Conservation (phyloP, 1,284 basidiomycete species). For the Crucibulum parvulum region DNA sequence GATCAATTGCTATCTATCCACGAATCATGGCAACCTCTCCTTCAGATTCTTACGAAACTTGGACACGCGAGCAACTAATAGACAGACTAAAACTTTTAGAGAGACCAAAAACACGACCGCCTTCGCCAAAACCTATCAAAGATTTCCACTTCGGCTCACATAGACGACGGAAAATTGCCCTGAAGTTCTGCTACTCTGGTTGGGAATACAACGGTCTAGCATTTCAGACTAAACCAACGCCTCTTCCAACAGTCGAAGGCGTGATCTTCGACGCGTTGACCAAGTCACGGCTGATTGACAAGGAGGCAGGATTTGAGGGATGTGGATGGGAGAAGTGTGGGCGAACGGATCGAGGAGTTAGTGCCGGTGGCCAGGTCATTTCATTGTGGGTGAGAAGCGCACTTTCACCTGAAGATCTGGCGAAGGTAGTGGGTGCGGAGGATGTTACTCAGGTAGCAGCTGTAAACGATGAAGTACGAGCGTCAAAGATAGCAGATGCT, state of each 20-base stretch:
- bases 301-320: constrained; percentile 77
- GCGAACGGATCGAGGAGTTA: constrained; percentile 94
- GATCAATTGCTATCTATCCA: too few relatives aligned
- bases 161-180: constrained; percentile 86
- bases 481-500: neutral
- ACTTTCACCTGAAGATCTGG: constrained; percentile 31
- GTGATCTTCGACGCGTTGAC: constrained; percentile 86
- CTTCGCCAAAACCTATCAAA: constrained; percentile 14
- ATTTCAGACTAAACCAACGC: constrained; percentile 72
- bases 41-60: constrained; percentile 23
- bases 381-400: constrained; percentile 89
- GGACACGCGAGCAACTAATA: constrained; percentile 33
- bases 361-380: constrained; percentile 93
- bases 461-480: neutral
- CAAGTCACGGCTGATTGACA: constrained; percentile 79
- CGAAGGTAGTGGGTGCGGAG: constrained; percentile 4
- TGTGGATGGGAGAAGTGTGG: constrained; percentile 94
- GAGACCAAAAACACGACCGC: neutral
- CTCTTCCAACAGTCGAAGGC: constrained; percentile 90
- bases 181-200: constrained; percentile 93
- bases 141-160: constrained; percentile 73
- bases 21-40: neutral
- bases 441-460: neutral
- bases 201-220: constrained; percentile 93
- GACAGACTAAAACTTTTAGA: constrained; percentile 18